Base-by-base conservation (phyloP, 2,329 filamentous ascomycete species). In the Aureobasidium musti region DNA sequence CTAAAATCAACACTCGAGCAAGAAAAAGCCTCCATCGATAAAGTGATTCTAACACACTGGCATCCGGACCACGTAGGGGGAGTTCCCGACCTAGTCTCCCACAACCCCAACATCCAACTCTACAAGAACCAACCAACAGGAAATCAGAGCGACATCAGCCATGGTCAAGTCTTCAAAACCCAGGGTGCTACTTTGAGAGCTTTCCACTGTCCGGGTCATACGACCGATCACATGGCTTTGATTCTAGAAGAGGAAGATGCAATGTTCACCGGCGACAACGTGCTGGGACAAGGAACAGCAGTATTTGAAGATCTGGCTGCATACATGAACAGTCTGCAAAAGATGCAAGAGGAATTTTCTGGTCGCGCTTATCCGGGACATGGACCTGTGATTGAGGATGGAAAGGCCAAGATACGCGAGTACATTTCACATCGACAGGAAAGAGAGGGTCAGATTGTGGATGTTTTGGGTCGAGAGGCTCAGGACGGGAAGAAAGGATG, bases 211-310 rank as follows among this genome's bases (percentile, higher is more conserved):
- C 90, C 90, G 0, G 90, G 94, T 0, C 93, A 97, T 75, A 90
- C 93, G 0, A 81, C 81, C 3, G 93, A 97, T 74, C 94, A 97
- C 76, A 89, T 93, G 83, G 86, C 84, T 21, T 89, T 97, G 71
- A 76, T 92, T 5, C 78, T 96, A 5, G 84, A 88, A 53, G 91
- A 96, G 71, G 84, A 96, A 73, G 84, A 91, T 71, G 89, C 91
- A 47, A 87, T 97, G 80, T 95, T 97, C 76, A 96, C 92, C 0
- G 92, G 89, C 7, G 92, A 97, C 77, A 96, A 94, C 74, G 89
- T 97, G 1, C 83, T 97, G 1, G 92, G 92, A 0, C 91, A 96
- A 68, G 92, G 92, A 14, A 96, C 91, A 2, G 88, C 90, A 3
- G 91, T 95, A 0, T 96, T 96, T 71, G 91, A 96, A 75, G 86